Evolutionary conservation across 1,139 yeast genomes (phyloP).

Genomic region (Candida labiduridarum): DNA sequence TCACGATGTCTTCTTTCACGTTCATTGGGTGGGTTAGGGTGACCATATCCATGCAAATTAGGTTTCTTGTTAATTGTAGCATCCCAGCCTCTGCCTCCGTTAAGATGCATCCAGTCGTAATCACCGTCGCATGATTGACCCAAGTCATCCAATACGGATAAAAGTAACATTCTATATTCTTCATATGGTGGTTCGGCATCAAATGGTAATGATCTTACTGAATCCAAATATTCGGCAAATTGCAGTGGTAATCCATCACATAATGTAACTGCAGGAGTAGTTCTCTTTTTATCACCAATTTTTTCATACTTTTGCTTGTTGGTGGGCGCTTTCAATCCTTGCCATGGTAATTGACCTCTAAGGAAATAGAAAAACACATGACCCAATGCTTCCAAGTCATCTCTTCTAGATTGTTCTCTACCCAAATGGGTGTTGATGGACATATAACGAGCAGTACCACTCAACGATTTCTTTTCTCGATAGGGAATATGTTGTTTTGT

Average conservation of each 20-base stretch:
- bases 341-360: constrained; percentile 97
- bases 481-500: constrained; percentile 96
- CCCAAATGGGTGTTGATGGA: constrained; percentile 97
- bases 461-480: constrained; percentile 88
- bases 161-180: constrained; percentile 74
- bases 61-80: constrained; percentile 80
- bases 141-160: constrained; percentile 68
- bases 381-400: constrained; percentile 92
- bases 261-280: constrained; percentile 76
- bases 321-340: constrained; percentile 97
- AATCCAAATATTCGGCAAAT: constrained; percentile 81
- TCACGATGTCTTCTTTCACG: constrained; percentile 55
- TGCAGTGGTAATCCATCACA: constrained; percentile 85
- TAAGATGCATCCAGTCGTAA: constrained; percentile 93
- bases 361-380: constrained; percentile 94
- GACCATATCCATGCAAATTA: constrained; percentile 88
- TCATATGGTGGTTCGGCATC: constrained; percentile 96
- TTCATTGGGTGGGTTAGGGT: constrained; percentile 57
- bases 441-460: constrained; percentile 98
- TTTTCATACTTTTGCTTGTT: constrained; percentile 96
- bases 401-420: constrained; percentile 93
- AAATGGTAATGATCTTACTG: constrained; percentile 81
- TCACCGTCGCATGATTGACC: constrained; percentile 82
- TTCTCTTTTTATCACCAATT: constrained; percentile 91
- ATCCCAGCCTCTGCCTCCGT: constrained; percentile 94